A percentile compares a stretch with the other conserved stretches of the same genome.
phyloP scores from a whole-genome alignment of 129 eudicot species.

The Mikania micrantha region DNA sequence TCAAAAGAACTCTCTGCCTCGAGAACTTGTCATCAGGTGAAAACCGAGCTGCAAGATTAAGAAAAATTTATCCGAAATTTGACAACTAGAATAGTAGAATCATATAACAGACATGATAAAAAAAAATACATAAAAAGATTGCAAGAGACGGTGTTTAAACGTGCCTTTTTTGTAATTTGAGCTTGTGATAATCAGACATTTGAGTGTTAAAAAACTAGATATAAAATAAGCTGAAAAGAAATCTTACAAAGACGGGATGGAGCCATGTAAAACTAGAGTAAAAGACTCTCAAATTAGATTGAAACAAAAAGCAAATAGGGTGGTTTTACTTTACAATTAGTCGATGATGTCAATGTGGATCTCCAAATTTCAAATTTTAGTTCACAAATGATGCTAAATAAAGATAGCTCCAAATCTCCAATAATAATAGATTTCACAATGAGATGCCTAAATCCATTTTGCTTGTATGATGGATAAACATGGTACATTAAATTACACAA shows the following conservation, averaged over 20 bases:
- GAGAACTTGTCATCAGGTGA: conserved; percentile 89
- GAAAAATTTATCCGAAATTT: not conserved
- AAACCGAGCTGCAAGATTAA: conserved; percentile 66
- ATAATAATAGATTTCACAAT: not conserved
- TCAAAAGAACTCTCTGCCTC: conserved; percentile 79
- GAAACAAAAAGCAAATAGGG: no score
- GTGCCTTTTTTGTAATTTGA: not conserved
- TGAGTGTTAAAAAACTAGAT: not conserved
- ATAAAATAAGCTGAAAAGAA: no score
- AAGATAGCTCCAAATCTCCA: not conserved
- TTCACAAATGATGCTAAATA: not conserved
- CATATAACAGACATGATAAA: not conserved
- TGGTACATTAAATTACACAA: not conserved
- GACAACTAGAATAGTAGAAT: no score
- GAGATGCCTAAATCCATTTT: not conserved
- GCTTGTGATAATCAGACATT: not conserved
- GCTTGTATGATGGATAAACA: not conserved
- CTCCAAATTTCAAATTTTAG: not conserved
- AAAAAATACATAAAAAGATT: not conserved
- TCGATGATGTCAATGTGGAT: not conserved
- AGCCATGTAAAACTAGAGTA: no score
- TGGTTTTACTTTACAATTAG: no score
- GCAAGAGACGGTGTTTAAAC: not conserved
- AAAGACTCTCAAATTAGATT: no score
- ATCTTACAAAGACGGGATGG: no score